Evolutionary conservation across 202 grass and related monocot genomes (phyloP).

Genomic region (Zoysia matrella): DNA sequence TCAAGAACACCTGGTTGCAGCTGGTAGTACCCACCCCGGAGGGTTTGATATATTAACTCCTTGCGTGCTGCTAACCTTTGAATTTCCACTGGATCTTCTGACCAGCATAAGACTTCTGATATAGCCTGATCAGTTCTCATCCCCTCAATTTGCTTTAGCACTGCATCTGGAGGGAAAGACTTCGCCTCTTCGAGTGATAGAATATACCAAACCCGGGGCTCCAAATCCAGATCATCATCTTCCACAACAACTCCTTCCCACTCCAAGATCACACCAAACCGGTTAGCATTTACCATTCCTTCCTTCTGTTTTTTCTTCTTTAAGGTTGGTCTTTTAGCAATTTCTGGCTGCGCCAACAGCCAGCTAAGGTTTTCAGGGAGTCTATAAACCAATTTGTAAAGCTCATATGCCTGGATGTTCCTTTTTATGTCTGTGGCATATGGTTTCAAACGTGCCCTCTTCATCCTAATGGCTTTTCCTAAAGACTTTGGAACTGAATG

Average conservation of each 20-base stretch:
- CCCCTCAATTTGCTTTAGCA: constrained; percentile 68
- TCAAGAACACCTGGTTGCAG: constrained; percentile 55
- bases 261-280: constrained; percentile 85
- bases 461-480: constrained; percentile 27
- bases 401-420: constrained; percentile 40
- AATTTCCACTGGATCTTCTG: constrained; percentile 57
- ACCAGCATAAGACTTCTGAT: constrained; percentile 74
- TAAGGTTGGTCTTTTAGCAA: constrained; percentile 26
- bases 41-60: constrained; percentile 59
- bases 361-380: constrained; percentile 73
- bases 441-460: constrained; percentile 30
- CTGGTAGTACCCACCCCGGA: constrained; percentile 48
- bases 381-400: constrained; percentile 56
- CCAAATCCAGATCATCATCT: constrained; percentile 65
- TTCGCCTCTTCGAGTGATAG: constrained; percentile 71
- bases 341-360: constrained; percentile 49
- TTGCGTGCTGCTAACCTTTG: constrained; percentile 62
- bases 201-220: constrained; percentile 65
- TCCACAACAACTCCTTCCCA: constrained; percentile 79
- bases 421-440: constrained; percentile 54
- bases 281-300: constrained; percentile 22
- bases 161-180: constrained; percentile 56
- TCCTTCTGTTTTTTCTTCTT: constrained; percentile 56
- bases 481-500: constrained; percentile 22
- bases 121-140: constrained; percentile 78